These are phyloP conservation scores for Dissoconium aciculare DNA, from an alignment of 2,329 filamentous ascomycete species.

Conservation along the genomic window DNA sequence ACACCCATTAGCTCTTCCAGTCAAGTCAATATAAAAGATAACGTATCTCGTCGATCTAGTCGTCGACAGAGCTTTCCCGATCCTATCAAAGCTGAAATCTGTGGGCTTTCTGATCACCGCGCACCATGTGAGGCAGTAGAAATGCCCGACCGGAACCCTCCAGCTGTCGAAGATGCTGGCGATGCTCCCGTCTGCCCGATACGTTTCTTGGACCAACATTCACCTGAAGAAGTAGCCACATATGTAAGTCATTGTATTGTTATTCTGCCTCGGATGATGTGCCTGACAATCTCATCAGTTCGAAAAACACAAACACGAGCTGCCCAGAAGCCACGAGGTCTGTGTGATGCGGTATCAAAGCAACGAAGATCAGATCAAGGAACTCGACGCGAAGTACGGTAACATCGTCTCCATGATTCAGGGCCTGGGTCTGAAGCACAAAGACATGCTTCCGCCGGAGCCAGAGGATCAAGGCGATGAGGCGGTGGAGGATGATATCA, in stretches of 20 bases:
- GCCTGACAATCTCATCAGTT: too few relatives aligned
- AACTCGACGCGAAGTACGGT: slow-evolving; percentile 88
- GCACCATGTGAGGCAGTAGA: slow-evolving; percentile 4
- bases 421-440: slow-evolving; percentile 72
- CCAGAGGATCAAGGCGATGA: slow-evolving; percentile 34
- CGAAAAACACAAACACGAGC: slow-evolving; percentile 86
- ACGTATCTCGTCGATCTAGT: slow-evolving; percentile 23
- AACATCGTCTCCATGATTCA: slow-evolving; percentile 90
- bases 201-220: slow-evolving; percentile 80
- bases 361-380: slow-evolving; percentile 69
- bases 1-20: slow-evolving; percentile 16
- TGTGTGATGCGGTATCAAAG: slow-evolving; percentile 82
- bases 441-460: slow-evolving; percentile 60
- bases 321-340: slow-evolving; percentile 83
- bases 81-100: slow-evolving; percentile 25
- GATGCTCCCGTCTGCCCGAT: slow-evolving; percentile 66
- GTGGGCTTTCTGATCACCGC: slow-evolving; percentile 20
- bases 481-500: slow-evolving; percentile 28
- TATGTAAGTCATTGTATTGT: too few relatives aligned
- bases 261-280: too few relatives aligned
- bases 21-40: slow-evolving; percentile 29
- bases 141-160: slow-evolving; percentile 4
- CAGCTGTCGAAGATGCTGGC: slow-evolving; percentile 11
- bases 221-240: slow-evolving; percentile 78
- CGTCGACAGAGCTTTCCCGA: slow-evolving; percentile 20